These are phyloP conservation scores for Citrus glauca DNA, from an alignment of 345 rosid species.

Conservation along the genomic window DNA sequence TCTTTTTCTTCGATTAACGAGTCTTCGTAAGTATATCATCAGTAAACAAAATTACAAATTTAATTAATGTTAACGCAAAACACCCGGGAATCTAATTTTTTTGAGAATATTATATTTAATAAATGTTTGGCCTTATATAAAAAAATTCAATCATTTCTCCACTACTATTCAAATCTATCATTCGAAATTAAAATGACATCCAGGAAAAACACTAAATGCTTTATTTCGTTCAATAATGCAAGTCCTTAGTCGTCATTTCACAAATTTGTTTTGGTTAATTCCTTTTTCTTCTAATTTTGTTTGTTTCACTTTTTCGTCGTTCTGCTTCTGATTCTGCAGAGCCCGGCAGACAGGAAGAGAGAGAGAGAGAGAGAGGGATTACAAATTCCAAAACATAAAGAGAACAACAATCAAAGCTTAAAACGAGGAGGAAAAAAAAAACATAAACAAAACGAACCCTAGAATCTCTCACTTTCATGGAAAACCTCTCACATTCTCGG, in stretches of 20 bases:
- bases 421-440: not conserved
- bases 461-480: constrained; percentile 43
- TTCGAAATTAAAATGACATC: too few relatives aligned
- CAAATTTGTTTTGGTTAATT: not conserved
- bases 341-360: not conserved
- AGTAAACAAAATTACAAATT: too few relatives aligned
- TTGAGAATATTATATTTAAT: too few relatives aligned
- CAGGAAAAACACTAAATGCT: not conserved
- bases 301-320: not conserved
- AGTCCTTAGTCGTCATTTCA: constrained; percentile 29
- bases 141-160: too few relatives aligned
- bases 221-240: constrained; percentile 6
- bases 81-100: too few relatives aligned
- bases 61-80: too few relatives aligned
- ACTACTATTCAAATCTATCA: too few relatives aligned
- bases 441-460: constrained; percentile 19
- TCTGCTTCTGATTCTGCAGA: constrained; percentile 14
- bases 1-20: too few relatives aligned
- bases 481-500: constrained; percentile 56
- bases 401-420: not conserved
- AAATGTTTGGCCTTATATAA: too few relatives aligned
- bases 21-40: too few relatives aligned
- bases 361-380: not conserved
- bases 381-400: not conserved
- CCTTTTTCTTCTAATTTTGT: not conserved